Percentiles rank a stretch among this genome's conserved stretches.
Evolutionary conservation across 495 filamentous ascomycete species (phyloP).

Genomic region (Astrothelium macrocarpum): DNA sequence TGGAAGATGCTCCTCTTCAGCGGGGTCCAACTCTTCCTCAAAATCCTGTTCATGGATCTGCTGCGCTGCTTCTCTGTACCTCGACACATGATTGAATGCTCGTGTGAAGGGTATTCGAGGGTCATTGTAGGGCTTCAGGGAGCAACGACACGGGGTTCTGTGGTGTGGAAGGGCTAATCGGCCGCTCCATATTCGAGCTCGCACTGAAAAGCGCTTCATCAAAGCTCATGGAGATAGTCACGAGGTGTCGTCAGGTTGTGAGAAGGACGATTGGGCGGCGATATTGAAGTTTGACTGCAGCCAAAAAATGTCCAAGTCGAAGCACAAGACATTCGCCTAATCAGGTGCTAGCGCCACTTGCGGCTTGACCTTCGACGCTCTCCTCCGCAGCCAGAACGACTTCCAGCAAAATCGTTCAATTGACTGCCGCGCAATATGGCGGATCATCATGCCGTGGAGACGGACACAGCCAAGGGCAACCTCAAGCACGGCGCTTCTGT

Average conservation of each 20-base stretch:
- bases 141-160: conserved; percentile 17
- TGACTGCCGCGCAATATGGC: background rate
- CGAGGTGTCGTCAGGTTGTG: background rate
- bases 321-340: conserved; percentile 5
- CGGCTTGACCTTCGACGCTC: background rate
- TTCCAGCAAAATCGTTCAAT: background rate
- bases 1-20: background rate
- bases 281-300: background rate
- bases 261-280: background rate
- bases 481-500: conserved; percentile 15
- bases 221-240: background rate
- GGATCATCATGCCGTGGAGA: conserved; percentile 12
- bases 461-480: conserved; percentile 8
- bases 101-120: conserved; percentile 3
- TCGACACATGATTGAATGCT: background rate
- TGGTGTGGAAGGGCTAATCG: conserved; percentile 1
- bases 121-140: conserved; percentile 1
- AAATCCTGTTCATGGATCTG: background rate
- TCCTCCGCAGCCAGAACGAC: background rate
- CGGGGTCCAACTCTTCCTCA: background rate
- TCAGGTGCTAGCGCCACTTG: background rate
- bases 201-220: conserved; percentile 5
- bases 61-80: background rate
- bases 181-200: background rate
- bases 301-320: conserved; percentile 2